Percentiles rank a stretch among this genome's conserved stretches.
Conservation (phyloP, 257 asterid species). For the Petrea volubilis region DNA sequence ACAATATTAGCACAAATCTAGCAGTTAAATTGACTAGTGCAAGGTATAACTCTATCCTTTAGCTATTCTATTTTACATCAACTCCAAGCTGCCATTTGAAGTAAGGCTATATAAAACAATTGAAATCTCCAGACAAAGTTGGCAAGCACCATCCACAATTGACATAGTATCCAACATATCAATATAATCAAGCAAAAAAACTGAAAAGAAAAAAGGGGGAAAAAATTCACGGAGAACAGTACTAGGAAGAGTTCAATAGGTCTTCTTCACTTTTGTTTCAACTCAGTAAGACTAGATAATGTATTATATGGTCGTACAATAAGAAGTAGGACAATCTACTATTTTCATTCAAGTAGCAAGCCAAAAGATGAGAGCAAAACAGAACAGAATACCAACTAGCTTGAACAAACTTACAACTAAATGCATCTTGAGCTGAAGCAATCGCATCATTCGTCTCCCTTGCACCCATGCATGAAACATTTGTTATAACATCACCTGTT, state of each 20-base stretch:
- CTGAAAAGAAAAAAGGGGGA: background rate
- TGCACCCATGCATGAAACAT: constrained; percentile 85
- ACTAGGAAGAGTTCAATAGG: background rate
- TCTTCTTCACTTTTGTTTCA: constrained; percentile 1
- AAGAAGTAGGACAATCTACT: background rate
- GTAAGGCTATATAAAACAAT: too few species aligned
- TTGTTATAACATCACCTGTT: constrained; percentile 81
- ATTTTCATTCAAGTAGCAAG: background rate
- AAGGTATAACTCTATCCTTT: background rate
- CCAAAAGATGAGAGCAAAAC: background rate
- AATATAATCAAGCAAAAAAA: background rate
- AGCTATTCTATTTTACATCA: constrained; percentile 7
- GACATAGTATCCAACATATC: background rate
- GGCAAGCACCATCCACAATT: background rate
- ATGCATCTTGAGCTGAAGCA: constrained; percentile 81
- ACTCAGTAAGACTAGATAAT: background rate
- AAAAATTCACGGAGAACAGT: background rate
- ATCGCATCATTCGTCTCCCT: constrained; percentile 96
- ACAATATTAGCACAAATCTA: background rate
- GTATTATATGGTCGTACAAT: background rate
- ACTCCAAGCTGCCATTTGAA: background rate
- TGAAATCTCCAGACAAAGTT: background rate
- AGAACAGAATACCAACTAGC: background rate
- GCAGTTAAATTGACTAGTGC: constrained; percentile 11
- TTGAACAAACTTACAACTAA: constrained; percentile 56